Percentiles rank a stretch among this genome's conserved stretches.
Evolutionary conservation across 768 basidiomycete species (phyloP).

Genomic region (Rhizopogon vinicolor): DNA sequence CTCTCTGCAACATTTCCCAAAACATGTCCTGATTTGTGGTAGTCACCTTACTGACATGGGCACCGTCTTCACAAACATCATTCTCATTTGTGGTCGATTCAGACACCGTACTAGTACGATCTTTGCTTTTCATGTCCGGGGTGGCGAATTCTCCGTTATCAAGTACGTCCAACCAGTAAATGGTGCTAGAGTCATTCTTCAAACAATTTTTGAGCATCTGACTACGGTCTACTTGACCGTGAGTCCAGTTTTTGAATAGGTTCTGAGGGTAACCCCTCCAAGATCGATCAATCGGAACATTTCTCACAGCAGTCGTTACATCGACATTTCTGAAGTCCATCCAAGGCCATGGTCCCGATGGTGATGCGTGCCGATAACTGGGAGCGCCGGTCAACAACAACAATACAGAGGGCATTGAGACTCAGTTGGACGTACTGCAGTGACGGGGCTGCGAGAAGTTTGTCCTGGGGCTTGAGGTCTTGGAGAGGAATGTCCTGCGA

Average conservation of each 20-base stretch:
- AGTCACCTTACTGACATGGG: neutral
- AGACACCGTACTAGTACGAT: neutral
- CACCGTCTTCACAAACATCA: no score
- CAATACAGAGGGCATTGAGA: no score
- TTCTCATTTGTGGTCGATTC: no score
- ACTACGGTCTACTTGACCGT: slow-evolving; percentile 25
- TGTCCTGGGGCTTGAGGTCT: no score
- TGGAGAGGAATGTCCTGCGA: neutral
- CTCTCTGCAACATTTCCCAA: slow-evolving; percentile 27
- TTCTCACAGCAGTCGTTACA: no score
- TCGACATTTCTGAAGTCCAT: slow-evolving; percentile 9
- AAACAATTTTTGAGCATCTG: slow-evolving; percentile 21
- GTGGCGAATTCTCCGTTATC: slow-evolving; percentile 8
- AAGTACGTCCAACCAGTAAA: slow-evolving; percentile 22
- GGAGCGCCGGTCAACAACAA: neutral
- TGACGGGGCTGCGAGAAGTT: neutral
- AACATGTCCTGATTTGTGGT: slow-evolving; percentile 18
- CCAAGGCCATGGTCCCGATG: slow-evolving; percentile 32
- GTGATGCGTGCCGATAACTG: slow-evolving; percentile 16
- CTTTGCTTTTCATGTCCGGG: neutral
- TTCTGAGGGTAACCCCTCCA: slow-evolving; percentile 28
- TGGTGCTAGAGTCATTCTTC: slow-evolving; percentile 10
- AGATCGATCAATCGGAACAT: neutral
- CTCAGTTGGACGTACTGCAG: neutral
- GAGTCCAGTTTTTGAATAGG: slow-evolving; percentile 28